Conservation (phyloP, 371 early-diverging fungal genomes). For the Conidiobolus incongruus region DNA sequence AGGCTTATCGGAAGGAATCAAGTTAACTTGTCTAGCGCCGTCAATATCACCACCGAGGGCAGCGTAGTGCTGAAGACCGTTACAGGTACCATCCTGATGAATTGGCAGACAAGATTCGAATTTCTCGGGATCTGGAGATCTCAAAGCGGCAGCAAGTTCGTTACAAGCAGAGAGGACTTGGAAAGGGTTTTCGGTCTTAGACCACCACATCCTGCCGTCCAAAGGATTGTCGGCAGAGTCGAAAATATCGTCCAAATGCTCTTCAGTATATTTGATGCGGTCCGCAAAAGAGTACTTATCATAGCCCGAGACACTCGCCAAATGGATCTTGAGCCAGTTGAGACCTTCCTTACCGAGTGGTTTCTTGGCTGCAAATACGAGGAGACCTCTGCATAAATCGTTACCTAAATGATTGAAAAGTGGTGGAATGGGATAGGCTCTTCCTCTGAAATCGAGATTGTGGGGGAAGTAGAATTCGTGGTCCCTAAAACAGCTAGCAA, state of each 20-base stretch:
- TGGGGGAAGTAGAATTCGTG: conserved; percentile 91
- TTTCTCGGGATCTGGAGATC: conserved; percentile 43
- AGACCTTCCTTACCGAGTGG: conserved; percentile 71
- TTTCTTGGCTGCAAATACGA: conserved; percentile 61
- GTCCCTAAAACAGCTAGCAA: conserved; percentile 76
- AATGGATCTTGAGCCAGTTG: conserved; percentile 86
- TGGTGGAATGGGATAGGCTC: conserved; percentile 93
- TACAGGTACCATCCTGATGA: conserved; percentile 97
- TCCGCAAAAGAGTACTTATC: conserved; percentile 85
- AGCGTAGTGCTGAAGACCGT: conserved; percentile 97
- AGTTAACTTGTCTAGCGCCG: conserved; percentile 84
- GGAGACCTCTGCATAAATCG: conserved; percentile 84
- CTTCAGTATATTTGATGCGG: conserved; percentile 45
- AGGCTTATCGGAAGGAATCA: conserved; percentile 65
- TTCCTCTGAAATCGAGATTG: conserved; percentile 93
- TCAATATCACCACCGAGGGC: conserved; percentile 86
- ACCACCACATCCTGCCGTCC: conserved; percentile 69
- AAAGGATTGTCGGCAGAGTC: conserved; percentile 72
- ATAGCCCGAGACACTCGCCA: conserved; percentile 80
- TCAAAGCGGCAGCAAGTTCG: conserved; percentile 58
- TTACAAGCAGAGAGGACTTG: conserved; percentile 80
- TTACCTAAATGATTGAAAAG: conserved; percentile 90
- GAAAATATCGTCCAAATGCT: conserved; percentile 46
- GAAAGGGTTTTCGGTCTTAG: conserved; percentile 80
- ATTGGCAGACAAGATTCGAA: conserved; percentile 63